Evolutionary conservation across 768 basidiomycete species (phyloP).

Genomic region (Lactarius pseudohatsudake): DNA sequence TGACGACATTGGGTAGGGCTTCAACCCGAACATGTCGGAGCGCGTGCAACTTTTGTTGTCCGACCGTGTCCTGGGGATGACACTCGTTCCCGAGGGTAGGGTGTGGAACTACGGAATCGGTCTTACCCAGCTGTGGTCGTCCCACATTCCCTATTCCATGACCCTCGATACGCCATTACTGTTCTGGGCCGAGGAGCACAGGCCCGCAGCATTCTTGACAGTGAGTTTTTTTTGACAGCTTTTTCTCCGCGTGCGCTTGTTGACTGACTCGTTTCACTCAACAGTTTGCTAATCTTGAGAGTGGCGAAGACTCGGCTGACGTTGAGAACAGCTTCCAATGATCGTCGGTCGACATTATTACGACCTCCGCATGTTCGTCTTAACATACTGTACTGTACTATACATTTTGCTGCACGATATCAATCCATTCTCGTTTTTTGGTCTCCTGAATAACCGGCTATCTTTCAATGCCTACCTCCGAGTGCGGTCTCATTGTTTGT

Average conservation of each 20-base stretch:
- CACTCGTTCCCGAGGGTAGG: constrained; percentile 88
- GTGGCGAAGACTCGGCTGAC: constrained; percentile 90
- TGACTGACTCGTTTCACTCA: constrained; percentile 19
- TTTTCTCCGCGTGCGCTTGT: constrained; percentile 13
- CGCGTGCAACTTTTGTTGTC: constrained; percentile 90
- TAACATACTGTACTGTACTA: constrained; percentile 26
- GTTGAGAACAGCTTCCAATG: constrained; percentile 93
- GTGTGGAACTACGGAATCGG: constrained; percentile 98
- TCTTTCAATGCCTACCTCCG: not conserved
- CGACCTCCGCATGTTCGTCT: not conserved
- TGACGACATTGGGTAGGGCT: constrained; percentile 51
- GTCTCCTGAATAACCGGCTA: too few species aligned
- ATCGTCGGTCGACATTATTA: constrained; percentile 32
- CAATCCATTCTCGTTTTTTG: not conserved
- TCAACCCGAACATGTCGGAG: constrained; percentile 99
- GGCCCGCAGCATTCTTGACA: constrained; percentile 91
- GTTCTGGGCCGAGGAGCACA: constrained; percentile 96
- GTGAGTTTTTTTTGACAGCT: constrained; percentile 43
- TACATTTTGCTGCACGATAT: constrained; percentile 18
- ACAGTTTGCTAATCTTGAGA: constrained; percentile 87
- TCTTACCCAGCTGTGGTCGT: constrained; percentile 87
- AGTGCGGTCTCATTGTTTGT: not conserved
- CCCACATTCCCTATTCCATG: constrained; percentile 78
- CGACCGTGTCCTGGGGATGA: constrained; percentile 95
- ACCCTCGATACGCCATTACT: constrained; percentile 87